Conservation (phyloP, 805 yeast species). For the Priceomyces fermenticarens region DNA sequence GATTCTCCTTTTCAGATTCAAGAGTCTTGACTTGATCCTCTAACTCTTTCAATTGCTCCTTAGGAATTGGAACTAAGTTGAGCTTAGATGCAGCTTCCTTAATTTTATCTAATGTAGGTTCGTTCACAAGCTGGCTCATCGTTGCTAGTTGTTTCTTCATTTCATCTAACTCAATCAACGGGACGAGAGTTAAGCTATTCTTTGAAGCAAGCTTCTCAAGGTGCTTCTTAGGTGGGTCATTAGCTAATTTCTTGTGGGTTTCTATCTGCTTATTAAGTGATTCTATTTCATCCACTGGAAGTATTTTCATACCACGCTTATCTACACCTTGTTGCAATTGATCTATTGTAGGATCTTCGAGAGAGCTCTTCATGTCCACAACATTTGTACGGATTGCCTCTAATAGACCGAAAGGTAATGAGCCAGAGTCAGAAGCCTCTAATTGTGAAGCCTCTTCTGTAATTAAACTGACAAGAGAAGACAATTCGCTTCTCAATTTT, state of each 20-base stretch:
- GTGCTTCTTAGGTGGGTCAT: constrained; percentile 11
- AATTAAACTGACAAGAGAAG: no score
- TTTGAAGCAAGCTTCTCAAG: constrained; percentile 9
- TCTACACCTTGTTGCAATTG: constrained; percentile 15
- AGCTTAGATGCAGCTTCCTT: constrained; percentile 14
- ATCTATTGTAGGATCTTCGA: constrained; percentile 17
- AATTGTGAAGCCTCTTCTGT: no score
- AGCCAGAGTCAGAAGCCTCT: no score
- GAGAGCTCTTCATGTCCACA: no score
- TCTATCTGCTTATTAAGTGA: no score
- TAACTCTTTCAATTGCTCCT: constrained; percentile 11
- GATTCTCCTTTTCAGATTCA: constrained; percentile 1
- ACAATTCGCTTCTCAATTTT: constrained; percentile 1
- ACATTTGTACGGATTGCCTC: no score
- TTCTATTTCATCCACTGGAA: constrained; percentile 10
- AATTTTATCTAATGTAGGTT: constrained; percentile 25
- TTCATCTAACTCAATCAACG: constrained; percentile 7
- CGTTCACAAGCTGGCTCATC: constrained; percentile 5
- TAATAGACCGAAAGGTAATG: neutral
- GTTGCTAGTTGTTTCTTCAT: no score
- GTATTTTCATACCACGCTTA: constrained; percentile 6
- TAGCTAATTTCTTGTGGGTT: constrained; percentile 8
- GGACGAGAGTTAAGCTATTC: constrained; percentile 8
- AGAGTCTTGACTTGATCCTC: neutral
- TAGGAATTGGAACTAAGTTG: constrained; percentile 16